phyloP scores from a whole-genome alignment of 1,284 basidiomycete genomes.

The Fomitiporia mediterranea region DNA sequence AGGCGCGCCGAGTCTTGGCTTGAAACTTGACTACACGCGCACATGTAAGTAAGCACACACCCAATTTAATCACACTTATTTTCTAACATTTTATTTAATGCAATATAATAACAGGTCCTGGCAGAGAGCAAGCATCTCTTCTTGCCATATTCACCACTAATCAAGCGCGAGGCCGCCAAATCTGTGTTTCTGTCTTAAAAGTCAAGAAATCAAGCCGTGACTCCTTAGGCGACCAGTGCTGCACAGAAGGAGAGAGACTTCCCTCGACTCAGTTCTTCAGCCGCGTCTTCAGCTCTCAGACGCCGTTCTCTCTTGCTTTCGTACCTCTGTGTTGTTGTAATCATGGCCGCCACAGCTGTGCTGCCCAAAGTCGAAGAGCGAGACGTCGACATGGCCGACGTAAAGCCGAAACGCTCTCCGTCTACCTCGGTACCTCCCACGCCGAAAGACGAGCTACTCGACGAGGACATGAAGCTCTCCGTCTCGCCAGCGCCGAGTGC shows the following conservation, averaged over 20 bases:
- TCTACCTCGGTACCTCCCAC: conserved; percentile 5
- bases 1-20: background rate
- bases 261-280: background rate
- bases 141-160: background rate
- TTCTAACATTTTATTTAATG: background rate
- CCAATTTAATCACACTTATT: background rate
- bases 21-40: conserved; percentile 1
- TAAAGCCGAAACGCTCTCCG: conserved; percentile 9
- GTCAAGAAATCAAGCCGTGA: background rate
- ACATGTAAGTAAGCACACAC: conserved; percentile 3
- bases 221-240: background rate
- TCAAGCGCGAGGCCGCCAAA: too few species aligned
- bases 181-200: background rate
- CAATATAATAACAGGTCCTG: background rate
- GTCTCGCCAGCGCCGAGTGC: conserved; percentile 7
- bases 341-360: background rate
- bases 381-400: conserved; percentile 7
- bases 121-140: background rate
- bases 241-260: too few species aligned
- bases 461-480: background rate
- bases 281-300: background rate
- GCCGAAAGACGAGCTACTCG: background rate
- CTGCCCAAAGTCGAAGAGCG: background rate
- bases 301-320: background rate
- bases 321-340: background rate